A percentile compares a stretch with the other conserved stretches of the same genome.
phyloP scores from a whole-genome alignment of 1,139 yeast species.

The Lodderomyces margitis region DNA sequence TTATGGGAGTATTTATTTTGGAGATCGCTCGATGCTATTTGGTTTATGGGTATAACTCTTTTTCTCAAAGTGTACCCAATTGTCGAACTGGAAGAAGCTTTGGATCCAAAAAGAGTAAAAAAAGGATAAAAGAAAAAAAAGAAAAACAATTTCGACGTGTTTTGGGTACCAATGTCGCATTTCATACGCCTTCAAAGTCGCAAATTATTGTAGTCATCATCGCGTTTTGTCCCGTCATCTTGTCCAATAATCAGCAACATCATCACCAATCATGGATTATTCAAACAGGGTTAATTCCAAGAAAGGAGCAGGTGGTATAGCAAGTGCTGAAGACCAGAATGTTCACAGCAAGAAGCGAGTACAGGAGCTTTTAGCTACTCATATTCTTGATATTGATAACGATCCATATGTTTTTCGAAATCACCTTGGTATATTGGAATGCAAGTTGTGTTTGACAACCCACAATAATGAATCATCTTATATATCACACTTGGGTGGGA shows the following conservation, averaged over 20 bases:
- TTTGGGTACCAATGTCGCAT: no score
- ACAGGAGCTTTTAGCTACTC: conserved; percentile 59
- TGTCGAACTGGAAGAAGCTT: no score
- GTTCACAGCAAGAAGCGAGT: conserved; percentile 65
- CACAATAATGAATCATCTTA: conserved; percentile 77
- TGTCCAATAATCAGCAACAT: background rate
- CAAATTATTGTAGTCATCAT: background rate
- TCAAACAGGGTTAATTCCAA: conserved; percentile 45
- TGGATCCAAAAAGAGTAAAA: no score
- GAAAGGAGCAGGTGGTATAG: conserved; percentile 68
- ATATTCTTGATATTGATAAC: conserved; percentile 59
- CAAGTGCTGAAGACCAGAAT: conserved; percentile 65
- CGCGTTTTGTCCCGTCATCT: background rate
- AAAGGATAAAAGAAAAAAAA: conserved; percentile 3
- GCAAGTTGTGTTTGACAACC: conserved; percentile 71
- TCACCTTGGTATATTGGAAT: conserved; percentile 72
- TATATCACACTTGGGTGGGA: conserved; percentile 75
- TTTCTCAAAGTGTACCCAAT: no score
- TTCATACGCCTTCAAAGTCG: conserved; percentile 2
- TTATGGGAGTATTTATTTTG: background rate
- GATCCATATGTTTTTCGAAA: conserved; percentile 79
- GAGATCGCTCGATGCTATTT: no score
- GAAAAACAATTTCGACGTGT: conserved; percentile 1
- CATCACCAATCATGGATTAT: conserved; percentile 35
- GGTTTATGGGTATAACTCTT: no score